These are phyloP conservation scores for Geosiphon pyriformis DNA, from an alignment of 192 early-diverging fungal species.

Conservation along the genomic window DNA sequence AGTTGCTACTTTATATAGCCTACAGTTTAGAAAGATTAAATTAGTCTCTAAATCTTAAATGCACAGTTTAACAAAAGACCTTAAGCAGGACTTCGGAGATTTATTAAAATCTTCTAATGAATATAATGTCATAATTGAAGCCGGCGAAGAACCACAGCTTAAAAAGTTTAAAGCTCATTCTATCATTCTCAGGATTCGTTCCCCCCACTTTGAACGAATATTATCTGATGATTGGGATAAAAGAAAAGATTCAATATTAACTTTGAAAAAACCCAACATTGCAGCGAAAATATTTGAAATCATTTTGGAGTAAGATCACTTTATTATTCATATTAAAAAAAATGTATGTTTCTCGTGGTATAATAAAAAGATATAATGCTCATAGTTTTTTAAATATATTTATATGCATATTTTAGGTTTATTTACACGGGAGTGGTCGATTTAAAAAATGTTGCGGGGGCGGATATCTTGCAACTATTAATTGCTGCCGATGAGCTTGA, in stretches of 20 bases:
- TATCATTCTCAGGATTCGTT: neutral
- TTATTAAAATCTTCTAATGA: neutral
- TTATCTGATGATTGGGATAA: neutral
- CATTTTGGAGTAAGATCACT: neutral
- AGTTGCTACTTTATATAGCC: too few species aligned
- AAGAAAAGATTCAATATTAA: neutral
- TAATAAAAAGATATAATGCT: neutral
- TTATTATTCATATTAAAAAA: neutral
- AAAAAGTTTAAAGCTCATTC: slow-evolving; percentile 14
- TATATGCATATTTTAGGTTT: too few species aligned
- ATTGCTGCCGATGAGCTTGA: slow-evolving; percentile 1
- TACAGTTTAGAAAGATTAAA: too few species aligned
- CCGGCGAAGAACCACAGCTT: neutral
- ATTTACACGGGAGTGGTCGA: slow-evolving; percentile 9
- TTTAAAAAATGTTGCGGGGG: neutral
- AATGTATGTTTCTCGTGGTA: neutral
- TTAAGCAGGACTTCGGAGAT: neutral
- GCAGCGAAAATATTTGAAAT: slow-evolving; percentile 1
- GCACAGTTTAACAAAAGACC: neutral
- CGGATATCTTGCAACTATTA: neutral
- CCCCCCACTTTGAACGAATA: neutral
- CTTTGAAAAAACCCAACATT: slow-evolving; percentile 11
- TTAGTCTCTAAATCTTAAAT: too few species aligned
- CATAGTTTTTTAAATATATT: too few species aligned
- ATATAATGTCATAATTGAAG: slow-evolving; percentile 12